Evolutionary conservation across 768 basidiomycete species (phyloP), one percentile per base, ranked within the genome.

Genomic region (Stropharia rugosoannulata): DNA sequence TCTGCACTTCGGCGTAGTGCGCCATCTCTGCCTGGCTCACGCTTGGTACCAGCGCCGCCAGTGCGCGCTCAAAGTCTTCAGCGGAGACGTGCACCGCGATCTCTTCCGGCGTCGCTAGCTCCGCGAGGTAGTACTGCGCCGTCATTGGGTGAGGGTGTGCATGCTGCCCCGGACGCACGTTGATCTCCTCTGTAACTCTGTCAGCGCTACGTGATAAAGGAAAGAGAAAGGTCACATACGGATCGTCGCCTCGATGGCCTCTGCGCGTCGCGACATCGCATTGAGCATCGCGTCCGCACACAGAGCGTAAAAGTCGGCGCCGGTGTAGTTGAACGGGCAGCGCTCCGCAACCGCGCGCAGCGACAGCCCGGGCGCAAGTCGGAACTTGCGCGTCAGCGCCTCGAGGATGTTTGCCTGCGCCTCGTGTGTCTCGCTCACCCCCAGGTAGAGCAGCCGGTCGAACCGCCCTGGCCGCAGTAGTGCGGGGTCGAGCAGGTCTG

Each of bases 221-320:
- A 8, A 54, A n/a, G 48, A 50, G 32, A 44, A 40, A 19, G 41
- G n/a, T n/a, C 11, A 56, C 80, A 47, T 63, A 87, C 89, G 83
- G 46, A 98, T 88, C 62, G 82, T 86, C 6, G 65, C 67, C 57
- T 98, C 96, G 12, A 98, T 74, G 48, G 80, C 81, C 57, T 83
- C 80, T 0, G 97, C 95, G 61, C 89, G 93, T 37, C 90, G 76
- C 18, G 93, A 86, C 87, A 99, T 96, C 9, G 97, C 93, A 68
- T 91, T 90, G 54, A 99, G 78, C 81, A 99, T 85, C 1, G 97
- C 95, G 70, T 99, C 96, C 5, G 94, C 90, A 70, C 97, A 98
- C 8, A 99, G 75, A 0, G 97, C 97, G 74, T 99, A 98, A 59
- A 98, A 95, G 68, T 99, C 97, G 40, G 97, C 97, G 42, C 97